These are phyloP conservation scores for Wickerhamiella parazyma DNA, from an alignment of 805 yeast species.

Conservation along the genomic window DNA sequence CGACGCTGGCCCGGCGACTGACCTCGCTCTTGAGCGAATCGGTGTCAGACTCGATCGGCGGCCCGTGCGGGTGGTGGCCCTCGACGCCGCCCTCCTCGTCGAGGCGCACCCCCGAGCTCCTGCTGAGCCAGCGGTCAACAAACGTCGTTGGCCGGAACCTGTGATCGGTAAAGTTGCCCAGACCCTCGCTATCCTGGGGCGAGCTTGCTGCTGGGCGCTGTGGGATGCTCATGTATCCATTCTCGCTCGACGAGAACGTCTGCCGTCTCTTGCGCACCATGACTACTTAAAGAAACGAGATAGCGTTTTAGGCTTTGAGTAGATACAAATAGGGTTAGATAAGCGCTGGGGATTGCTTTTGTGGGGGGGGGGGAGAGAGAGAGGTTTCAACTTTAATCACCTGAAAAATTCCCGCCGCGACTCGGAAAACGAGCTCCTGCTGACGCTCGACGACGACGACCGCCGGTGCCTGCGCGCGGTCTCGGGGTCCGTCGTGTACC, in stretches of 20 bases:
- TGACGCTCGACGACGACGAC: constrained; percentile 18
- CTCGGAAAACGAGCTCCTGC: constrained; percentile 14
- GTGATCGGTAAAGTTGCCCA: constrained; percentile 2
- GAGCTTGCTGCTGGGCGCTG: background rate
- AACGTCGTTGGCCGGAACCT: constrained; percentile 10
- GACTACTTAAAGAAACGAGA: background rate
- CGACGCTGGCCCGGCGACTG: constrained; percentile 41
- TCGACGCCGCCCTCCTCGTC: constrained; percentile 8
- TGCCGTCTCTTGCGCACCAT: constrained; percentile 8
- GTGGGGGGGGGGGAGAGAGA: too few species aligned
- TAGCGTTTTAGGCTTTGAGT: background rate
- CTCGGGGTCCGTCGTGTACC: constrained; percentile 64
- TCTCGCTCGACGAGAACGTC: constrained; percentile 5
- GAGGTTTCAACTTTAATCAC: too few species aligned
- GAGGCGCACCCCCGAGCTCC: constrained; percentile 12
- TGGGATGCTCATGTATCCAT: constrained; percentile 5
- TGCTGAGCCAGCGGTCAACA: constrained; percentile 21
- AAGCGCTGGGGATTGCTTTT: too few species aligned
- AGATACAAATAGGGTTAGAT: background rate
- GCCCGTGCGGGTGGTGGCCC: constrained; percentile 1
- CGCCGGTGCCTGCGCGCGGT: constrained; percentile 83
- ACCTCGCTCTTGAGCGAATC: constrained; percentile 20
- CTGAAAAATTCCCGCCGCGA: constrained; percentile 9
- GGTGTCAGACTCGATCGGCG: constrained; percentile 1
- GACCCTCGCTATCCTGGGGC: constrained; percentile 1